Base-by-base conservation (phyloP, 805 yeast species). In the Sugiyamaella mastotermitis region DNA sequence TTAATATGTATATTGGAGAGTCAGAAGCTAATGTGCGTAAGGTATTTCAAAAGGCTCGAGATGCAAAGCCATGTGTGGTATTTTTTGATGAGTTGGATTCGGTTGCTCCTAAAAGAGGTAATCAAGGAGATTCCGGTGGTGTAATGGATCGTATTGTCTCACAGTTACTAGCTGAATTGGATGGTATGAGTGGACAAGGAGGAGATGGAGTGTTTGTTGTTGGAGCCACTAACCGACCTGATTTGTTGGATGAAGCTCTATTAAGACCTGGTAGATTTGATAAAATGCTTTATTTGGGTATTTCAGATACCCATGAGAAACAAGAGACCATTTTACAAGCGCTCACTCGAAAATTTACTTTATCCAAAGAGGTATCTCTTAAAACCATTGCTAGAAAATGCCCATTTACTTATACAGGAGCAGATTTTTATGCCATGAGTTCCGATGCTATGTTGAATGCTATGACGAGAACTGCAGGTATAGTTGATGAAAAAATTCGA, bases 61-160 rank as follows among this genome's bases (percentile, higher is more conserved):
- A 92, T 60, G 96, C 97, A 10, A 83, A 81, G 57, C 98, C 98
- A 1, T 92, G 98, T 67, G 97, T 92, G 14, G 87, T 92, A 13
- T 92, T 92, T 61, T 92, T 92, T 56, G 98, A 92, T 64, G 98
- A 92, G 63, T 71, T 92, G 61, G 98, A 92, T 62, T 87, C 97
- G 1, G 97, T 92, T 1, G 98, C 98, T 0, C 97, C 97, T 2
- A 90, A 92, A 58, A 78, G 97, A 66, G 98, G 98, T 20, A 88
- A 90, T 57, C 97, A 92, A 56, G 97, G 98, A 17, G 98, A 92
- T 60, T 87, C 97, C 2, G 97, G 97, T 13, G 98, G 97, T 49
- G 97, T 92, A 2, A 92, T 92, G 98, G 98, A 92, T 57, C 74
- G 98, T 60, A 92, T 92, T 47, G 98, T 92, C 0, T 88, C 97